Percentiles rank a stretch among this genome's conserved stretches.
Evolutionary conservation across 768 basidiomycete genomes (phyloP).

Genomic region (Rhodosporidiobolus sp.): DNA sequence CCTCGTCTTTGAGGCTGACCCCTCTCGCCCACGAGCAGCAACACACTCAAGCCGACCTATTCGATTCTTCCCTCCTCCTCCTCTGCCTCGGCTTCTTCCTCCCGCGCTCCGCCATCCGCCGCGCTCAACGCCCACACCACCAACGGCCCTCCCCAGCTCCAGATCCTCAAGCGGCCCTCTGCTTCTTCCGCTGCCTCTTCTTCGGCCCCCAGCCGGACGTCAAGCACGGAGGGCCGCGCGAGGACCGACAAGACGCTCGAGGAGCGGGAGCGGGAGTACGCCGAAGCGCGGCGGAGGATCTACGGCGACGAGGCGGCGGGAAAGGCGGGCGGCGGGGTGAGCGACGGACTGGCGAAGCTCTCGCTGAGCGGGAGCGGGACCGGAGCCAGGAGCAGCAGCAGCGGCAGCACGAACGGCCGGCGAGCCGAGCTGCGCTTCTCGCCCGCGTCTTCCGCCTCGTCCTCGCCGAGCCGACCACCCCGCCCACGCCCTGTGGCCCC

Average conservation of each 20-base stretch:
- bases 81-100: not conserved
- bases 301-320: constrained; percentile 8
- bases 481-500: not conserved
- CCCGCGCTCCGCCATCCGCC: constrained; percentile 2
- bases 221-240: not conserved
- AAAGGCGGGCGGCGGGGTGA: not conserved
- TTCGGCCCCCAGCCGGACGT: not conserved
- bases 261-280: constrained; percentile 27
- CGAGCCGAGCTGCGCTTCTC: not conserved
- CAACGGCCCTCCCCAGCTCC: constrained; percentile 21
- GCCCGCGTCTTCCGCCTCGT: not conserved
- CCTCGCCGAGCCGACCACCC: too few species aligned
- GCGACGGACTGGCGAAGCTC: not conserved
- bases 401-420: not conserved
- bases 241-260: constrained; percentile 11
- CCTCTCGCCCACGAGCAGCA: not conserved
- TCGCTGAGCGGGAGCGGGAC: not conserved
- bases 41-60: constrained; percentile 5
- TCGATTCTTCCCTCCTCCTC: constrained; percentile 18
- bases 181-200: not conserved
- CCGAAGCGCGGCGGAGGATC: constrained; percentile 27
- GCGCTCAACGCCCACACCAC: constrained; percentile 17
- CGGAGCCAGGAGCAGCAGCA: too few species aligned
- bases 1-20: not conserved
- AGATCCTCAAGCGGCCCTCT: constrained; percentile 29